Evolutionary conservation across 495 filamentous ascomycete species (phyloP).

Genomic region (Geoglossum glabrum): DNA sequence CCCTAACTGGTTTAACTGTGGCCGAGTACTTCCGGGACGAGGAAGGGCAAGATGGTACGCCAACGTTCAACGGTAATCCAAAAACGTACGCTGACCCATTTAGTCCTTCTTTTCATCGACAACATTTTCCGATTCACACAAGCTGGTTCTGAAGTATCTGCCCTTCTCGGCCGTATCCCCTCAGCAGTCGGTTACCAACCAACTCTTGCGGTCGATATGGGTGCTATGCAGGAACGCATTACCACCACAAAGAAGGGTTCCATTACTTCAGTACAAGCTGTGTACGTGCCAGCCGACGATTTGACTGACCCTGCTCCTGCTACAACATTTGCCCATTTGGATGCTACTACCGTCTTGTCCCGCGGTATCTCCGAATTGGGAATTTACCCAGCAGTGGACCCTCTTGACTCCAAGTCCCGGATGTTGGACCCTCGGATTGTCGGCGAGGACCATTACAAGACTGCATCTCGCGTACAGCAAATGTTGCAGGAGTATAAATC

Average conservation of each 20-base stretch:
- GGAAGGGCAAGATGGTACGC: constrained; percentile 75
- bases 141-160: constrained; percentile 99
- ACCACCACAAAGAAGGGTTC: constrained; percentile 98
- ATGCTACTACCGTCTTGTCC: constrained; percentile 99
- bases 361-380: constrained; percentile 99
- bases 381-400: constrained; percentile 99
- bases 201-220: constrained; percentile 99
- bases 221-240: constrained; percentile 99
- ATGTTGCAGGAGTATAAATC: constrained; percentile 99
- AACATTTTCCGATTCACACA: constrained; percentile 99
- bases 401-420: constrained; percentile 97
- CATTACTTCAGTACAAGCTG: constrained; percentile 98
- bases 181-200: constrained; percentile 99
- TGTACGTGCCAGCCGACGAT: constrained; percentile 99
- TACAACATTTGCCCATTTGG: constrained; percentile 99
- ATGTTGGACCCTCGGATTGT: constrained; percentile 98
- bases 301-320: constrained; percentile 98
- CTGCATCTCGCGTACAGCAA: constrained; percentile 85
- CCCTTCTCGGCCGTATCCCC: constrained; percentile 96
- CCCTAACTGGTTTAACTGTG: constrained; percentile 80
- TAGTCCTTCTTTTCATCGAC: constrained; percentile 97
- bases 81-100: constrained; percentile 9
- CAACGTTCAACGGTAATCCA: constrained; percentile 17
- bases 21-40: constrained; percentile 95
- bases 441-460: constrained; percentile 92